phyloP scores from a whole-genome alignment of 352 stramenopile genomes.

The Salisapilia sapeloensis region DNA sequence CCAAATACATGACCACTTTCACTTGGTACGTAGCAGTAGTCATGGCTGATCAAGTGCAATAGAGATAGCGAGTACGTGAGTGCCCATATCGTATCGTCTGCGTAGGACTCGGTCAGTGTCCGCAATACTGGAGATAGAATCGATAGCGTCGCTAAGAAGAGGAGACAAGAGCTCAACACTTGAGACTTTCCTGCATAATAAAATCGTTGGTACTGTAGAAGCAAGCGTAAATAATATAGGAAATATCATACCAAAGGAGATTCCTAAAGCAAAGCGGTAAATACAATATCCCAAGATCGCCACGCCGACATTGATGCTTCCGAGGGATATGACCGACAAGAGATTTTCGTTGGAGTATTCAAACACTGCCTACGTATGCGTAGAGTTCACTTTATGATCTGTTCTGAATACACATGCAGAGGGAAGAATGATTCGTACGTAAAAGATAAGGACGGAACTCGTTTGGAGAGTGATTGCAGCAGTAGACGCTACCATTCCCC shows the following conservation, averaged over 20 bases:
- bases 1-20: constrained; percentile 17
- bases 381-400: background rate
- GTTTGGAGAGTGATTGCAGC: constrained; percentile 82
- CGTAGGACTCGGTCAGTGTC: constrained; percentile 82
- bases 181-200: constrained; percentile 17
- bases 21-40: constrained; percentile 68
- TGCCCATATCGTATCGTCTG: constrained; percentile 85
- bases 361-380: constrained; percentile 36
- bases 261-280: constrained; percentile 19
- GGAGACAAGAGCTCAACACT: constrained; percentile 43
- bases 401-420: constrained; percentile 1
- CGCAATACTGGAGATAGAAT: constrained; percentile 81
- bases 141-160: constrained; percentile 72
- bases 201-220: background rate
- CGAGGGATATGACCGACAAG: constrained; percentile 36
- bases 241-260: constrained; percentile 17
- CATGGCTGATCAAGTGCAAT: constrained; percentile 81
- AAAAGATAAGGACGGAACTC: constrained; percentile 78
- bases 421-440: constrained; percentile 18
- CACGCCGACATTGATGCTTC: constrained; percentile 32
- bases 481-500: constrained; percentile 66
- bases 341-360: constrained; percentile 35
- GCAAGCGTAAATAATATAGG: constrained; percentile 3
- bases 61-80: constrained; percentile 55
- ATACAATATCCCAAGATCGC: constrained; percentile 31